Percentiles rank a stretch among this genome's conserved stretches.
These are phyloP conservation scores for Astrothelium subdiscretum DNA, from an alignment of 495 filamentous ascomycete genomes.

Conservation along the genomic window DNA sequence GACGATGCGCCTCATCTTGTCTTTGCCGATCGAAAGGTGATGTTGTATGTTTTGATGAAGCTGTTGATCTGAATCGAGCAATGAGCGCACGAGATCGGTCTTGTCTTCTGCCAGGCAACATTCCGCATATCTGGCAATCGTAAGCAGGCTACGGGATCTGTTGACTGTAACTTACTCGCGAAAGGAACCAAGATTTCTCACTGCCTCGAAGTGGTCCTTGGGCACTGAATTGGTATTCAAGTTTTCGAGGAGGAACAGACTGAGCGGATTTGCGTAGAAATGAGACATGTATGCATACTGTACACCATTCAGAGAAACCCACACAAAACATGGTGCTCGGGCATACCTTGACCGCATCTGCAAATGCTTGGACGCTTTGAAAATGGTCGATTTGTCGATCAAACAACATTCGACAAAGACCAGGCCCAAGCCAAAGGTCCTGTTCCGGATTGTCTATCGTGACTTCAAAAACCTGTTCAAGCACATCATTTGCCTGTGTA, in stretches of 20 bases:
- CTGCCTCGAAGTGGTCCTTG: slow-evolving; percentile 55
- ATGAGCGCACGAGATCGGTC: slow-evolving; percentile 27
- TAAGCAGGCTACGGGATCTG: not conserved
- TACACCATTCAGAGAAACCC: not conserved
- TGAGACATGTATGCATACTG: slow-evolving; percentile 93
- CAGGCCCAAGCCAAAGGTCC: slow-evolving; percentile 57
- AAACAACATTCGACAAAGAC: slow-evolving; percentile 48
- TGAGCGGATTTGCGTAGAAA: slow-evolving; percentile 86
- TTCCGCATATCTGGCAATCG: slow-evolving; percentile 24
- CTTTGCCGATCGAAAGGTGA: slow-evolving; percentile 28
- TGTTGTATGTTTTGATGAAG: slow-evolving; percentile 20
- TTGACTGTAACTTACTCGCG: slow-evolving; percentile 35
- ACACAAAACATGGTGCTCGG: not conserved
- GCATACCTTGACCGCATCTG: slow-evolving; percentile 64
- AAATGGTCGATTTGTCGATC: slow-evolving; percentile 74
- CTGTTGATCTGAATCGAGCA: slow-evolving; percentile 43
- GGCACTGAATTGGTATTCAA: slow-evolving; percentile 30
- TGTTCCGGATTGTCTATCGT: slow-evolving; percentile 45
- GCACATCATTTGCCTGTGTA: slow-evolving; percentile 57
- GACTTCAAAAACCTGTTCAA: slow-evolving; percentile 68
- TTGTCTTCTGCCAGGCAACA: slow-evolving; percentile 33
- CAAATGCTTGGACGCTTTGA: slow-evolving; percentile 74
- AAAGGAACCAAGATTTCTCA: slow-evolving; percentile 74
- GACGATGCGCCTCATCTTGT: slow-evolving; percentile 36
- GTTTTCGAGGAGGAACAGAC: slow-evolving; percentile 42